A percentile compares a stretch with the other conserved stretches of the same genome.
These are phyloP conservation scores for Trametes gibbosa DNA, from an alignment of 768 basidiomycete species.

Conservation along the genomic window DNA sequence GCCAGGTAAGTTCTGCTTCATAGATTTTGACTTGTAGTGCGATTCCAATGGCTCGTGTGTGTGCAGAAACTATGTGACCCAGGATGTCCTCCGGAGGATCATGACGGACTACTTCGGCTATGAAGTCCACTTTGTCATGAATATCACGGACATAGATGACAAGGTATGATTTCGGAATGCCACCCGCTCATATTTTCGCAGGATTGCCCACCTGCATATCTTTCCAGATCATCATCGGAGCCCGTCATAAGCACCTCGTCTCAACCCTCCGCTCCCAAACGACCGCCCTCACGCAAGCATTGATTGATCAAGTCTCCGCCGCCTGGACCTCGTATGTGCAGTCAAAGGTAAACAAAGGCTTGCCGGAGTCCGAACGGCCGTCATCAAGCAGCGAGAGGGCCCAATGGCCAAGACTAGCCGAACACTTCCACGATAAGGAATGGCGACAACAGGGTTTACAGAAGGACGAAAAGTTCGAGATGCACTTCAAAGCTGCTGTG, in stretches of 20 bases:
- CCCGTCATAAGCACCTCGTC: slow-evolving; percentile 75
- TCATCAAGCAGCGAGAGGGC: slow-evolving; percentile 46
- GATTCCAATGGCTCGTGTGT: neutral
- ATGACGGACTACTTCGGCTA: slow-evolving; percentile 96
- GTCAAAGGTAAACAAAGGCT: slow-evolving; percentile 60
- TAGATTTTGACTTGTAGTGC: neutral
- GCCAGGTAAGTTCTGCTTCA: slow-evolving; percentile 62
- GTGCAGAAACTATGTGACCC: slow-evolving; percentile 90
- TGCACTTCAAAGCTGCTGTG: slow-evolving; percentile 82
- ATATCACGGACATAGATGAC: slow-evolving; percentile 98
- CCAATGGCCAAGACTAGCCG: slow-evolving; percentile 52
- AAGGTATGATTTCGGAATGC: slow-evolving; percentile 58
- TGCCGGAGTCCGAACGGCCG: slow-evolving; percentile 50
- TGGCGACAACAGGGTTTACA: slow-evolving; percentile 73
- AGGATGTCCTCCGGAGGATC: slow-evolving; percentile 87
- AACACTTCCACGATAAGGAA: slow-evolving; percentile 45
- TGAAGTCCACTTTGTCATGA: slow-evolving; percentile 98
- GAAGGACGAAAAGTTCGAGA: slow-evolving; percentile 89
- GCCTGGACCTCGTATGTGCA: slow-evolving; percentile 69
- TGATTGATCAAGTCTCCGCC: slow-evolving; percentile 54
- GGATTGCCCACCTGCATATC: neutral
- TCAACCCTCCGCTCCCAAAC: slow-evolving; percentile 59
- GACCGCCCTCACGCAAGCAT: slow-evolving; percentile 48
- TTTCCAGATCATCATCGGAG: slow-evolving; percentile 84
- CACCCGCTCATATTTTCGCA: too few relatives aligned